These are phyloP conservation scores for Stephania cephalantha DNA, from an alignment of 164 flowering plant species.

Conservation along the genomic window DNA sequence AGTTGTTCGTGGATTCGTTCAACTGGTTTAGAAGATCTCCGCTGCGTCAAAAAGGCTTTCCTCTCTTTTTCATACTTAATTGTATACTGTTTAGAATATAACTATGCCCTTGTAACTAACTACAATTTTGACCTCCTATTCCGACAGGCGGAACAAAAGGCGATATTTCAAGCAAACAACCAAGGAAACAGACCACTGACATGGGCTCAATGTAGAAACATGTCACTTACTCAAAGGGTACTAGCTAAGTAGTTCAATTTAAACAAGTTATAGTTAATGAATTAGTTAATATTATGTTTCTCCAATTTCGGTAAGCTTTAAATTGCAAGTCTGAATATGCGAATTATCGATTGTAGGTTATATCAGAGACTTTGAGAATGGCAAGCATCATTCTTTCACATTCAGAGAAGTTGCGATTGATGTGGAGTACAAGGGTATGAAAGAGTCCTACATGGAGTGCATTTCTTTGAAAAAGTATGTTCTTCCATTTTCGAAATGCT, in stretches of 20 bases:
- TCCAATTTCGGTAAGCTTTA: neutral
- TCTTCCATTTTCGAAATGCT: neutral
- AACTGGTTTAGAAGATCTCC: too few species aligned
- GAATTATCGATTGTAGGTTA: constrained; percentile 36
- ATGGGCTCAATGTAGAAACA: constrained; percentile 71
- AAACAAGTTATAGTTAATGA: neutral
- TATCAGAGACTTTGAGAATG: constrained; percentile 77
- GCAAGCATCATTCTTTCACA: constrained; percentile 85
- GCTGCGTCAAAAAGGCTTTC: too few species aligned
- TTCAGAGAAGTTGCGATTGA: constrained; percentile 83
- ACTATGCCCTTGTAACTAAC: neutral
- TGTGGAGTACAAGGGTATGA: constrained; percentile 79
- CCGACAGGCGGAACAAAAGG: constrained; percentile 64
- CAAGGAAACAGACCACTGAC: constrained; percentile 31
- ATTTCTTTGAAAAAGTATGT: neutral
- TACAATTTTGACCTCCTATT: neutral
- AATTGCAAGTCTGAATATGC: neutral
- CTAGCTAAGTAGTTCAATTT: neutral
- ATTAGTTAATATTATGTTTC: neutral
- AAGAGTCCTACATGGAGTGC: neutral
- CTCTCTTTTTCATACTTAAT: neutral
- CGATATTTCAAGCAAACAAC: constrained; percentile 31
- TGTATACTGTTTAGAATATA: neutral
- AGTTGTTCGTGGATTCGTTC: too few species aligned
- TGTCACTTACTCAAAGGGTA: constrained; percentile 67